Percentiles rank a stretch among this genome's conserved stretches.
Conservation (phyloP, 257 asterid species). For the Apocynum venetum region DNA sequence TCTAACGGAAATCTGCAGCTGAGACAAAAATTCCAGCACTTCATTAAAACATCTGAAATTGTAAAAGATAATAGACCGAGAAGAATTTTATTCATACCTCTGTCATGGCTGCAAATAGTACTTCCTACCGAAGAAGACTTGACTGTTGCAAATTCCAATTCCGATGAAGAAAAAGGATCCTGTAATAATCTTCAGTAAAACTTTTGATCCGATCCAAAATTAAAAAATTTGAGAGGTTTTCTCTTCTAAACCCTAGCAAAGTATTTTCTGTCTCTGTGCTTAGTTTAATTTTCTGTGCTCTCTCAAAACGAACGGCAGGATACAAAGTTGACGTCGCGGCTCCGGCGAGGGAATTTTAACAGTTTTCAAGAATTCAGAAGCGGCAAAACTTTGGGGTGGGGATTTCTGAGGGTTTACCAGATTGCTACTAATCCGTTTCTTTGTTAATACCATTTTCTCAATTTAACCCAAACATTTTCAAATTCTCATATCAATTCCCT, state of each 20-base stretch:
- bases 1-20: background rate
- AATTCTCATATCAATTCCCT: background rate
- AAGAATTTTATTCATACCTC: constrained; percentile 46
- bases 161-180: background rate
- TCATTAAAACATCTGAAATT: background rate
- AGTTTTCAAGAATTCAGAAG: background rate
- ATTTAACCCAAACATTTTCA: background rate
- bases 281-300: background rate
- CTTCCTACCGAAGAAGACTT: constrained; percentile 2
- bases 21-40: background rate
- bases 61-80: background rate
- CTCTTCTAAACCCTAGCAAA: background rate
- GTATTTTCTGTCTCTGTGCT: background rate
- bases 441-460: background rate
- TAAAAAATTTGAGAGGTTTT: background rate
- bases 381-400: background rate
- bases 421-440: background rate
- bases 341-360: background rate
- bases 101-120: constrained; percentile 63
- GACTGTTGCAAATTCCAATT: background rate
- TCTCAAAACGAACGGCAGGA: background rate
- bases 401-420: background rate
- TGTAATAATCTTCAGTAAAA: background rate
- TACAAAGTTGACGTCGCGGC: background rate
- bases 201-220: background rate